phyloP scores from a whole-genome alignment of 2,329 filamentous ascomycete species.

The Lecanicillium sp. region DNA sequence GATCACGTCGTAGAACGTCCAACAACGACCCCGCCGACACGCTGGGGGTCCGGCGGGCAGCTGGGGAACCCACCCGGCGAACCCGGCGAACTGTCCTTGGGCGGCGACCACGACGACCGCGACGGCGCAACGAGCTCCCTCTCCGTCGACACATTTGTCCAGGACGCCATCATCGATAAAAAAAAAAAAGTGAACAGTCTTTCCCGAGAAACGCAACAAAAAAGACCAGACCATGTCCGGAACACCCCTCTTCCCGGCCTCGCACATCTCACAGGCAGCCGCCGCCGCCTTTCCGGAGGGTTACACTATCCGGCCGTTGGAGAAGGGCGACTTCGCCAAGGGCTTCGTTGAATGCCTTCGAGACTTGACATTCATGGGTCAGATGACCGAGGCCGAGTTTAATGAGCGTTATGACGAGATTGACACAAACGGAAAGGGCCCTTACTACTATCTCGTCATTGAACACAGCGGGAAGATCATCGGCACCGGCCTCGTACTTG shows the following conservation, averaged over 20 bases:
- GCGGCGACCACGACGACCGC: too few relatives aligned
- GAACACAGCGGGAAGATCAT: slow-evolving; percentile 57
- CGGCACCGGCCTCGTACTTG: slow-evolving; percentile 67
- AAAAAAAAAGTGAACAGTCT: too few relatives aligned
- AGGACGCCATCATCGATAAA: too few relatives aligned
- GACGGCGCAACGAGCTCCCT: too few relatives aligned
- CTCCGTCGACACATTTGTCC: too few relatives aligned
- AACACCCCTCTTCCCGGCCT: slow-evolving; percentile 50
- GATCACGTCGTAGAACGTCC: too few relatives aligned
- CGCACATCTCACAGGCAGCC: slow-evolving; percentile 59
- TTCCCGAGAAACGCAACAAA: too few relatives aligned
- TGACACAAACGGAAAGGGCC: slow-evolving; percentile 24
- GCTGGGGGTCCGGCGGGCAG: too few relatives aligned
- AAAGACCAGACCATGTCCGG: slow-evolving; percentile 9
- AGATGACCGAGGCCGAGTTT: slow-evolving; percentile 59
- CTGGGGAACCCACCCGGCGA: too few relatives aligned
- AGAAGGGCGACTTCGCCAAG: slow-evolving; percentile 57
- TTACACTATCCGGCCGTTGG: slow-evolving; percentile 65
- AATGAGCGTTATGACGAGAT: slow-evolving; percentile 59
- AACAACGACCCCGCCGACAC: too few relatives aligned
- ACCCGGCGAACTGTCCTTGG: too few relatives aligned
- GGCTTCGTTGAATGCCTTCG: slow-evolving; percentile 71
- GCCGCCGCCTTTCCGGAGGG: slow-evolving; percentile 53
- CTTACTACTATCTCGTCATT: slow-evolving; percentile 67
- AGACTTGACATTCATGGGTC: slow-evolving; percentile 70